Conservation (phyloP, 2,329 filamentous ascomycete genomes). For the Alternaria sp. region DNA sequence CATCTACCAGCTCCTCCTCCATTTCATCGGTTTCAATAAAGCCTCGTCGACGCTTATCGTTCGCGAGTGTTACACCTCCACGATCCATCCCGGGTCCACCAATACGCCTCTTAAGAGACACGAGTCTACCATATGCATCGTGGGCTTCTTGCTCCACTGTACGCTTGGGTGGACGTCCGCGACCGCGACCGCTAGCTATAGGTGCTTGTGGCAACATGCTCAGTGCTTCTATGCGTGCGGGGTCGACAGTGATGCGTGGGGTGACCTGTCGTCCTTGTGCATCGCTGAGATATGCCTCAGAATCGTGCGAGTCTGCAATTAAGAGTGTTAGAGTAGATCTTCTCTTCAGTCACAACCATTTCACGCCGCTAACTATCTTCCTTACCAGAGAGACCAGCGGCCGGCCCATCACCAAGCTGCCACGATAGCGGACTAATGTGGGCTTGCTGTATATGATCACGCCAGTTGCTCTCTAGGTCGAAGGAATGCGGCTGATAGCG, state of each 20-base stretch:
- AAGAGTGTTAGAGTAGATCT: constrained; percentile 26
- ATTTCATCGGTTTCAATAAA: constrained; percentile 63
- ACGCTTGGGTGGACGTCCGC: constrained; percentile 39
- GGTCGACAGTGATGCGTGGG: constrained; percentile 50
- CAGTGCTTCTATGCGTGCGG: constrained; percentile 20
- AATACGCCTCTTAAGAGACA: constrained; percentile 60
- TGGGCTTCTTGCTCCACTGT: constrained; percentile 56
- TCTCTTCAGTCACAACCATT: constrained; percentile 14
- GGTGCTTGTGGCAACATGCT: constrained; percentile 6
- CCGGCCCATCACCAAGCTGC: constrained; percentile 68
- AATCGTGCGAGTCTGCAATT: constrained; percentile 50
- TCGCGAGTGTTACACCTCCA: constrained; percentile 63
- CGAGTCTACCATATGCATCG: constrained; percentile 56
- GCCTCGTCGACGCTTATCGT: constrained; percentile 58
- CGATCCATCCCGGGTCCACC: constrained; percentile 63
- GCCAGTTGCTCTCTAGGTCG: constrained; percentile 54
- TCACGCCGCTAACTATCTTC: constrained; percentile 29
- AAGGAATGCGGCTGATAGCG: constrained; percentile 46
- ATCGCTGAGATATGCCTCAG: constrained; percentile 60
- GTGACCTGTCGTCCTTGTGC: constrained; percentile 58
- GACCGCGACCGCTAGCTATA: constrained; percentile 42
- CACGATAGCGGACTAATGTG: constrained; percentile 66
- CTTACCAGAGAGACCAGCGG: constrained; percentile 65
- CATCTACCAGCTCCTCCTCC: constrained; percentile 54
- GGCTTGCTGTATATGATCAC: constrained; percentile 60